Percentiles rank a stretch among this genome's conserved stretches.
These are phyloP conservation scores for Yarrowia yakushimensis DNA, from an alignment of 805 yeast species.

Conservation along the genomic window DNA sequence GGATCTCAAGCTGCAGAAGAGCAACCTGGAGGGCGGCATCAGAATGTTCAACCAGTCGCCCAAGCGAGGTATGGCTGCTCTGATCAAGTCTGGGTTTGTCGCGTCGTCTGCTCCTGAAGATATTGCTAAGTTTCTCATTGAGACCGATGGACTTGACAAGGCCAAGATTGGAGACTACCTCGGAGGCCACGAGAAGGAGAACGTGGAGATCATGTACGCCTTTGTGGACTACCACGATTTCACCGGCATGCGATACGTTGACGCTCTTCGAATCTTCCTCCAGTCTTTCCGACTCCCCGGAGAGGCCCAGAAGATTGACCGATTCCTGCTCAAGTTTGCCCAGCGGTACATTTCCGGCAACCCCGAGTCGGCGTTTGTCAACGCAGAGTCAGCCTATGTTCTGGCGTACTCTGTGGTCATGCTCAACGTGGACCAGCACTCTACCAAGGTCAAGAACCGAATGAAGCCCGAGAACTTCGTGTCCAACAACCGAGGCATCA, in stretches of 20 bases:
- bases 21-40: slow-evolving; percentile 72
- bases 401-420: slow-evolving; percentile 87
- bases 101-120: slow-evolving; percentile 55
- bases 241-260: slow-evolving; percentile 63
- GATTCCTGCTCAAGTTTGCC: slow-evolving; percentile 95
- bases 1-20: slow-evolving; percentile 75
- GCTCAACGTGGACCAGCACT: slow-evolving; percentile 93
- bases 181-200: slow-evolving; percentile 80
- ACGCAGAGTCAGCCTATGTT: slow-evolving; percentile 92
- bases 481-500: slow-evolving; percentile 84
- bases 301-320: slow-evolving; percentile 95
- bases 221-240: slow-evolving; percentile 89
- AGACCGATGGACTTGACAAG: slow-evolving; percentile 72
- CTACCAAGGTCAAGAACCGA: slow-evolving; percentile 75
- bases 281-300: slow-evolving; percentile 95
- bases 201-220: slow-evolving; percentile 83
- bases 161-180: slow-evolving; percentile 83
- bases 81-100: slow-evolving; percentile 64
- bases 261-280: slow-evolving; percentile 76
- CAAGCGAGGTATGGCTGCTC: slow-evolving; percentile 64
- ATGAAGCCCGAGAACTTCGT: slow-evolving; percentile 89
- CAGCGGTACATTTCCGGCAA: slow-evolving; percentile 86
- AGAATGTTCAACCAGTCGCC: slow-evolving; percentile 81
- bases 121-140: slow-evolving; percentile 70
- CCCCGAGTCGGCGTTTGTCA: slow-evolving; percentile 71